Evolutionary conservation across 306 rosid genomes (phyloP).

Genomic region (Vicia faba): DNA sequence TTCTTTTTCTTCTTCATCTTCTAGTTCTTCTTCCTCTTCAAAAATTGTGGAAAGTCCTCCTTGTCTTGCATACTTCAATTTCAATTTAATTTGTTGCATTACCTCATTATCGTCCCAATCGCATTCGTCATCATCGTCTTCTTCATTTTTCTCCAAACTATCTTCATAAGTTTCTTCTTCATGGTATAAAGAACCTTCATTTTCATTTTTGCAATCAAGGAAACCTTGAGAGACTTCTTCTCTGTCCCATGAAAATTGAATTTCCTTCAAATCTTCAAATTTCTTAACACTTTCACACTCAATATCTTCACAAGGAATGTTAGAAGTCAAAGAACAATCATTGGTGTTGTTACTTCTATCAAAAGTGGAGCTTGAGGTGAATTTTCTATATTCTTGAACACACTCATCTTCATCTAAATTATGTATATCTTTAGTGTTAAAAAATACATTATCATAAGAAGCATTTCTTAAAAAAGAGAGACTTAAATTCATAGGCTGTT

Average conservation of each 20-base stretch:
- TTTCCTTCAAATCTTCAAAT: slow-evolving; percentile 22
- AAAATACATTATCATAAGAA: slow-evolving; percentile 8
- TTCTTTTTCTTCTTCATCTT: slow-evolving; percentile 37
- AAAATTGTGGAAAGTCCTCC: slow-evolving; percentile 79
- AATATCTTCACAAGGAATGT: slow-evolving; percentile 33
- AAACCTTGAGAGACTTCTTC: not conserved
- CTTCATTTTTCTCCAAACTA: slow-evolving; percentile 28
- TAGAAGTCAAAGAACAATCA: not conserved
- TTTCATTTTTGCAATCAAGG: not conserved
- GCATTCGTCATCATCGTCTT: slow-evolving; percentile 39
- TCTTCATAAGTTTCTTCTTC: slow-evolving; percentile 39
- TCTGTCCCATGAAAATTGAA: slow-evolving; percentile 16
- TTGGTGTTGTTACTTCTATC: too few relatives aligned
- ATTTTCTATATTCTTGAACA: too few relatives aligned
- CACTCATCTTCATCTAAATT: too few relatives aligned
- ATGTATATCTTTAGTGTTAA: too few relatives aligned
- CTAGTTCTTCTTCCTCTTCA: slow-evolving; percentile 44
- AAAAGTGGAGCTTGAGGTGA: too few relatives aligned
- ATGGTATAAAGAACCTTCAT: slow-evolving; percentile 11
- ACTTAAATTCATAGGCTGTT: slow-evolving; percentile 52
- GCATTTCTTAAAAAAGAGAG: slow-evolving; percentile 49
- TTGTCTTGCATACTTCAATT: slow-evolving; percentile 61
- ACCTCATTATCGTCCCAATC: slow-evolving; percentile 70
- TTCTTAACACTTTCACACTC: slow-evolving; percentile 30
- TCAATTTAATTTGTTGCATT: slow-evolving; percentile 69